Percentiles rank a stretch among this genome's conserved stretches.
phyloP scores from a whole-genome alignment of 2,329 filamentous ascomycete genomes.

The Lachnellula cervina region DNA sequence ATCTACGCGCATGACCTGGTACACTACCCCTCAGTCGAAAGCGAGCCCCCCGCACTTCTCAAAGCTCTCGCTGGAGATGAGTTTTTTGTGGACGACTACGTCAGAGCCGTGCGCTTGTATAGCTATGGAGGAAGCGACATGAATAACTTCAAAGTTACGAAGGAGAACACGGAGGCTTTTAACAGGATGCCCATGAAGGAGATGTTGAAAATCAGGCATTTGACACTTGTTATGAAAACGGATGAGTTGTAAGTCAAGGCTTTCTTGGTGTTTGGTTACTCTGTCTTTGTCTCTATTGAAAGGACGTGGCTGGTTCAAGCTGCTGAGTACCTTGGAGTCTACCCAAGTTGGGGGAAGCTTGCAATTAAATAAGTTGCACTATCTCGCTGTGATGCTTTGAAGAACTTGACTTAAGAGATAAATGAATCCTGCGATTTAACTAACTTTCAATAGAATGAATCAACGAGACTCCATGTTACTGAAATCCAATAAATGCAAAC shows the following conservation, averaged over 20 bases:
- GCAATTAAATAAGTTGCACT: neutral
- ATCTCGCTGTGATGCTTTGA: neutral
- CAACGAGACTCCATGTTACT: neutral
- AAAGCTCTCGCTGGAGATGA: neutral
- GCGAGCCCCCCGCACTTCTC: neutral
- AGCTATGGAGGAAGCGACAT: neutral
- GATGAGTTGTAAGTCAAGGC: neutral
- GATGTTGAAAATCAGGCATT: neutral
- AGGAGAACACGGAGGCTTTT: neutral
- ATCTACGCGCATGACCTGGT: neutral
- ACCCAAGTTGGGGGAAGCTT: no score
- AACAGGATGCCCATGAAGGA: neutral
- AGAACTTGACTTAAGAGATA: neutral
- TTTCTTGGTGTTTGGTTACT: no score
- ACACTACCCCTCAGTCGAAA: neutral
- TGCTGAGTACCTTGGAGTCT: no score
- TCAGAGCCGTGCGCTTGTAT: neutral
- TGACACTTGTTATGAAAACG: neutral
- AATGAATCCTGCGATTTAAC: neutral
- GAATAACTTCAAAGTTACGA: neutral
- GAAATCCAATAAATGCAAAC: neutral
- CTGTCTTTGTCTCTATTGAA: no score
- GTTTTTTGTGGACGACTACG: neutral
- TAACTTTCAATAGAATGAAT: neutral
- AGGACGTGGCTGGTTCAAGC: no score